Percentiles rank a stretch among this genome's conserved stretches.
phyloP scores from a whole-genome alignment of 2,329 filamentous ascomycete species.

The Xylariaceae sp. region DNA sequence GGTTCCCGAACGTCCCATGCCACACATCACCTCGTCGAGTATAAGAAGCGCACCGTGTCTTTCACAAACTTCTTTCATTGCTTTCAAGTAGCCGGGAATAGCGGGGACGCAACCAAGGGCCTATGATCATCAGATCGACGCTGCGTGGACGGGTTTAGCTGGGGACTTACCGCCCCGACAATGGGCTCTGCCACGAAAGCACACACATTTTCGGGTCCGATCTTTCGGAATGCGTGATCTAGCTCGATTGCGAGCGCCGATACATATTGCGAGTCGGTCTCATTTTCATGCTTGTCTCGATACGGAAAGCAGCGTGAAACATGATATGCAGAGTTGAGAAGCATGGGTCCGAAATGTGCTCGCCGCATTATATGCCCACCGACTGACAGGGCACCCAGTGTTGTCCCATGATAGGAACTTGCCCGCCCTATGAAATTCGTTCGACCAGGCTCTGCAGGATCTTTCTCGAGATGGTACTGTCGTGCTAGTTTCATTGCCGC shows the following conservation, averaged over 20 bases:
- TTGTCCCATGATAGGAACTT: slow-evolving; percentile 68
- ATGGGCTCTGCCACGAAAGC: slow-evolving; percentile 71
- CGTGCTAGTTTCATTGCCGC: slow-evolving; percentile 56
- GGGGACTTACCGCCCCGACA: slow-evolving; percentile 57
- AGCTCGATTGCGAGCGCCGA: slow-evolving; percentile 57
- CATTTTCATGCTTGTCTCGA: slow-evolving; percentile 45
- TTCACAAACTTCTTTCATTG: slow-evolving; percentile 63
- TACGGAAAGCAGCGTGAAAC: slow-evolving; percentile 66
- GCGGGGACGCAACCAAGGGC: slow-evolving; percentile 62
- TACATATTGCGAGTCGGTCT: slow-evolving; percentile 57
- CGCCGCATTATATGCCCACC: slow-evolving; percentile 58
- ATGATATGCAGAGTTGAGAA: slow-evolving; percentile 51
- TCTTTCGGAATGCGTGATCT: slow-evolving; percentile 57
- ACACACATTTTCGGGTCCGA: slow-evolving; percentile 62
- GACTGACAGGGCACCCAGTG: slow-evolving; percentile 60
- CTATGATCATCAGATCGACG: slow-evolving; percentile 14
- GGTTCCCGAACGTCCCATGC: slow-evolving; percentile 54
- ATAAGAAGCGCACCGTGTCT: slow-evolving; percentile 70
- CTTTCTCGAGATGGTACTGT: slow-evolving; percentile 55
- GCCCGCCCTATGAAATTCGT: slow-evolving; percentile 60
- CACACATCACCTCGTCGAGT: slow-evolving; percentile 73
- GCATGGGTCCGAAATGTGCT: slow-evolving; percentile 56
- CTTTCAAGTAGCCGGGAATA: slow-evolving; percentile 62
- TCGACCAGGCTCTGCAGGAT: slow-evolving; percentile 48
- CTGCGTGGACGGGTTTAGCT: background rate